Percentiles rank a stretch among this genome's conserved stretches.
phyloP scores from a whole-genome alignment of 1,284 basidiomycete species.

The Vanrija sp. region DNA sequence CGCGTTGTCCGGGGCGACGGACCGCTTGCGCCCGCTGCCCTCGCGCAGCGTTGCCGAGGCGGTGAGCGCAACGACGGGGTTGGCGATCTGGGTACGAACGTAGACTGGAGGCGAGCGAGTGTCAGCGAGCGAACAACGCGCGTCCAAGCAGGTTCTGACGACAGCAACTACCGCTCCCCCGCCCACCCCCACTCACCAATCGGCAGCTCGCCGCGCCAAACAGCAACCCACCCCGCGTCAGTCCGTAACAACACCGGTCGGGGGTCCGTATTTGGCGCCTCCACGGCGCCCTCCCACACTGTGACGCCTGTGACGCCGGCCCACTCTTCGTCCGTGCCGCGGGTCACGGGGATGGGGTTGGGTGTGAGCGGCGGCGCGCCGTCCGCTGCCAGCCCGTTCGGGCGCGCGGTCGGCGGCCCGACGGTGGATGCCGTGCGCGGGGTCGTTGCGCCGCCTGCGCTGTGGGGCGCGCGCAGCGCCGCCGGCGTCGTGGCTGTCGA shows the following conservation, averaged over 20 bases:
- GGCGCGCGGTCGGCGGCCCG: not conserved
- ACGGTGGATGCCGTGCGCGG: not conserved
- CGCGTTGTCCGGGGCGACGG: constrained; percentile 20
- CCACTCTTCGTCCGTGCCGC: constrained; percentile 66
- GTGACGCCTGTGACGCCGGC: constrained; percentile 69
- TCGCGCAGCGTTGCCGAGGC: constrained; percentile 67
- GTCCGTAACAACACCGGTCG: constrained; percentile 55
- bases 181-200: constrained; percentile 59
- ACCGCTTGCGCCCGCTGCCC: constrained; percentile 12
- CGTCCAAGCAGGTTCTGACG: no score
- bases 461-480: not conserved
- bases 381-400: not conserved
- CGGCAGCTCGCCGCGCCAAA: constrained; percentile 68
- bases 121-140: no score
- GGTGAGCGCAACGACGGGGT: constrained; percentile 76
- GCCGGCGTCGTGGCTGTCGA: constrained; percentile 9
- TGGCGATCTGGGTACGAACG: constrained; percentile 62
- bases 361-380: constrained; percentile 33
- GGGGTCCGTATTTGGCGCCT: constrained; percentile 43
- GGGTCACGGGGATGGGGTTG: constrained; percentile 52
- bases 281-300: constrained; percentile 53
- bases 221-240: constrained; percentile 63
- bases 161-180: no score
- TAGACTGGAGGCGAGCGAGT: constrained; percentile 49
- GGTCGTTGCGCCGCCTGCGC: not conserved